These are phyloP conservation scores for Alliaria petiolata DNA, from an alignment of 345 rosid species.

Conservation along the genomic window DNA sequence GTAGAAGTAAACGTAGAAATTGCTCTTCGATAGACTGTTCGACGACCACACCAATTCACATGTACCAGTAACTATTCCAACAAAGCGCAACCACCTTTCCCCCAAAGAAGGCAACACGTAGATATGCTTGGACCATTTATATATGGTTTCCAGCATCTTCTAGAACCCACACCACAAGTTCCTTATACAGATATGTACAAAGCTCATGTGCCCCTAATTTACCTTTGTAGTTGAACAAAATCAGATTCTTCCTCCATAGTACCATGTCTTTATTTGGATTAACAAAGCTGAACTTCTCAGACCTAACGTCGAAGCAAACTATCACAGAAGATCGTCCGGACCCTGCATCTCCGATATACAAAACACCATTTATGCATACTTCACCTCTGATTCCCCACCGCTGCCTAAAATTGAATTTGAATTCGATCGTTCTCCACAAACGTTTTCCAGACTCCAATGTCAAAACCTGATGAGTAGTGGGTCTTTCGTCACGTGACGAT, in stretches of 20 bases:
- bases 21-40: no score
- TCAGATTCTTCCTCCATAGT: no score
- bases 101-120: background rate
- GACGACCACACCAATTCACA: background rate
- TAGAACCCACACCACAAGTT: background rate
- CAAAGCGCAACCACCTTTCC: background rate
- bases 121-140: background rate
- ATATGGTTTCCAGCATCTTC: background rate
- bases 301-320: background rate
- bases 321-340: background rate
- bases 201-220: background rate
- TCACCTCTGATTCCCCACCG: background rate
- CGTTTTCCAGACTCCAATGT: background rate
- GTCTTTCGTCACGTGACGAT: background rate
- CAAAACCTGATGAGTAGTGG: slow-evolving; percentile 1
- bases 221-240: slow-evolving; percentile 2
- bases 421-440: background rate
- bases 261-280: background rate
- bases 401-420: background rate
- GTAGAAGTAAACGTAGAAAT: background rate
- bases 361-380: slow-evolving; percentile 1
- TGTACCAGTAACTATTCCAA: background rate
- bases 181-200: no score
- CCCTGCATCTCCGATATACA: background rate
- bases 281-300: background rate